Evolutionary conservation across 2,329 filamentous ascomycete species (phyloP).

Genomic region (Fusarium graminum): DNA sequence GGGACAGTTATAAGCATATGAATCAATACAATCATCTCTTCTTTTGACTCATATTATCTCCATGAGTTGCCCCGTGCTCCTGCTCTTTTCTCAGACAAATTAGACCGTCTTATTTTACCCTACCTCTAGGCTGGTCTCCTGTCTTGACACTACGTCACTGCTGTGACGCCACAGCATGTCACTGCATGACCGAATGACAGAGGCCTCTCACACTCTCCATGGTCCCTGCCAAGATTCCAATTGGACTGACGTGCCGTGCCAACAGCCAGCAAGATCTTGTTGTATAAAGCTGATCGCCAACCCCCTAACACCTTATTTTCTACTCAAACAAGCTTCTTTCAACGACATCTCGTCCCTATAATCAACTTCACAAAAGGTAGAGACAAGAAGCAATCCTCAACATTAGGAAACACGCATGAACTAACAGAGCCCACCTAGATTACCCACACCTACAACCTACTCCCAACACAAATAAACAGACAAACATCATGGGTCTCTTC

Average conservation of each 20-base stretch:
- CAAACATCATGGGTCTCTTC: conserved; percentile 60
- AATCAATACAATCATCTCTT: neutral
- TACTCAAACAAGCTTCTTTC: conserved; percentile 43
- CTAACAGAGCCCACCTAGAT: conserved; percentile 22
- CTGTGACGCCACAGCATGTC: conserved; percentile 21
- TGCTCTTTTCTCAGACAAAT: neutral
- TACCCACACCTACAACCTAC: conserved; percentile 1
- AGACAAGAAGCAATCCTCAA: neutral
- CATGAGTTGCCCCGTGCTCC: neutral
- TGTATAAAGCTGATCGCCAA: conserved; percentile 43
- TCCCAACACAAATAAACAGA: neutral
- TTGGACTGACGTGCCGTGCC: conserved; percentile 23
- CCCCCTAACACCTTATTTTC: conserved; percentile 42
- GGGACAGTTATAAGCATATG: neutral
- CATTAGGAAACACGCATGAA: neutral
- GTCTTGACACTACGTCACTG: conserved; percentile 40
- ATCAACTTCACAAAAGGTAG: conserved; percentile 20
- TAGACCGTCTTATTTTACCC: neutral
- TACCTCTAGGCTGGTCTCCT: neutral
- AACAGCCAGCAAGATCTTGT: conserved; percentile 24
- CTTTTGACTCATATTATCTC: neutral
- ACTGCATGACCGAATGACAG: conserved; percentile 30
- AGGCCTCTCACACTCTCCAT: conserved; percentile 20
- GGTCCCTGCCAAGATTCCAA: conserved; percentile 46
- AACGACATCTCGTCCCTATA: conserved; percentile 28